Evolutionary conservation across 805 yeast genomes (phyloP).

Genomic region (Zygosaccharomyces kombuchaensis): DNA sequence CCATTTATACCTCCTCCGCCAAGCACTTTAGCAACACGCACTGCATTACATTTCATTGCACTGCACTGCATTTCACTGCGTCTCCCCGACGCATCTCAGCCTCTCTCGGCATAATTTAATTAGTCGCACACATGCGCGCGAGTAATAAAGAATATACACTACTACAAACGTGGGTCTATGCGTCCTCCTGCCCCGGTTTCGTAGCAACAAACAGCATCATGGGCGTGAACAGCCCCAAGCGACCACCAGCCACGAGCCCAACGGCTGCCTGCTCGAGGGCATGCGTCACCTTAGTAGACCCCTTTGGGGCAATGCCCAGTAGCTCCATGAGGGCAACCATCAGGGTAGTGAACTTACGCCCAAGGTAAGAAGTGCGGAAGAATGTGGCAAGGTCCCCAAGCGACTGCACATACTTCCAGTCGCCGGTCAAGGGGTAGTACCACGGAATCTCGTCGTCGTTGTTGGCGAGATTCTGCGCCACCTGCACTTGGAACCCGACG

Average conservation of each 20-base stretch:
- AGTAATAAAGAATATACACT: slow-evolving; percentile 3
- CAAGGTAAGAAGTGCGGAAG: slow-evolving; percentile 80
- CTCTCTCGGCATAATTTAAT: background rate
- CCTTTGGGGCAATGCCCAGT: slow-evolving; percentile 87
- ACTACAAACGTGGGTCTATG: background rate
- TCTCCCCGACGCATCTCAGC: no score
- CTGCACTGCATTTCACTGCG: no score
- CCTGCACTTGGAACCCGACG: slow-evolving; percentile 82
- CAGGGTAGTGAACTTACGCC: slow-evolving; percentile 81
- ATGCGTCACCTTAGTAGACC: slow-evolving; percentile 80
- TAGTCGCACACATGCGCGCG: background rate
- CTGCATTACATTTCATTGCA: no score
- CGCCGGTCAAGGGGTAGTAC: slow-evolving; percentile 96
- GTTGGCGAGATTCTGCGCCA: slow-evolving; percentile 79
- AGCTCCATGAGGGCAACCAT: slow-evolving; percentile 79
- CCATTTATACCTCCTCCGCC: no score
- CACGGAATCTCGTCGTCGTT: slow-evolving; percentile 83
- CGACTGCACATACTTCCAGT: slow-evolving; percentile 80
- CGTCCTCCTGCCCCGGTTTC: slow-evolving; percentile 29
- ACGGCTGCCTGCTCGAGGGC: slow-evolving; percentile 98
- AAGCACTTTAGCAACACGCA: no score
- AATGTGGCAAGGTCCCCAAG: slow-evolving; percentile 74
- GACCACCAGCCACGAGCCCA: slow-evolving; percentile 90
- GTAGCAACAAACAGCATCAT: slow-evolving; percentile 91
- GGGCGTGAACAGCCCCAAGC: slow-evolving; percentile 86